These are phyloP conservation scores for Gnomoniopsis sp. DNA, from an alignment of 2,329 filamentous ascomycete genomes.

Conservation along the genomic window DNA sequence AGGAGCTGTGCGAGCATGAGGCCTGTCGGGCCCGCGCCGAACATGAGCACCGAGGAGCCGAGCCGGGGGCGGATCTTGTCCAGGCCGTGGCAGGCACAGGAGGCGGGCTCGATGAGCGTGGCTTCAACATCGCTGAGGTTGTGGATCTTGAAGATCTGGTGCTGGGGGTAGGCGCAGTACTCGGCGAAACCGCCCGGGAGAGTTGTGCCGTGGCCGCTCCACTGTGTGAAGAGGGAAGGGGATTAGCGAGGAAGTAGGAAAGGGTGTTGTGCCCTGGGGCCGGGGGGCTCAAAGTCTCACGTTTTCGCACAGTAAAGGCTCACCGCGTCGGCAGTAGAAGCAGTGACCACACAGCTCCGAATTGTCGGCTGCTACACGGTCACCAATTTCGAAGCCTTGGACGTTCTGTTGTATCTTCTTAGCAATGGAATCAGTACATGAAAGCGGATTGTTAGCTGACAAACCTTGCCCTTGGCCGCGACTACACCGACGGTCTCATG, in stretches of 20 bases:
- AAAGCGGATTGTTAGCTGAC: not conserved
- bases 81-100: constrained; percentile 67
- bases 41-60: constrained; percentile 62
- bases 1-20: constrained; percentile 62
- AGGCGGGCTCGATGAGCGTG: constrained; percentile 67
- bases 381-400: constrained; percentile 57
- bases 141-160: constrained; percentile 61
- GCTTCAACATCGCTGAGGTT: constrained; percentile 67
- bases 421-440: not conserved
- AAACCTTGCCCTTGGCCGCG: constrained; percentile 46
- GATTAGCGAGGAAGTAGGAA: constrained; percentile 4
- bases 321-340: constrained; percentile 69
- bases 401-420: constrained; percentile 40
- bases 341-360: constrained; percentile 67
- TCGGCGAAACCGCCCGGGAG: constrained; percentile 71
- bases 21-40: constrained; percentile 65
- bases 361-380: constrained; percentile 63
- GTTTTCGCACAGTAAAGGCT: constrained; percentile 66
- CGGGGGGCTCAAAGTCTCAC: constrained; percentile 22
- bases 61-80: constrained; percentile 66
- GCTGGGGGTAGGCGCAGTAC: constrained; percentile 54
- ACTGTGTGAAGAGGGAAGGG: too few relatives aligned
- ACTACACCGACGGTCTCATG: constrained; percentile 67
- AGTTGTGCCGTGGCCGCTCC: constrained; percentile 64
- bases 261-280: not conserved